Percentiles rank a stretch among this genome's conserved stretches.
These are phyloP conservation scores for Astrothelium macrocarpum DNA, from an alignment of 495 filamentous ascomycete species.

Conservation along the genomic window DNA sequence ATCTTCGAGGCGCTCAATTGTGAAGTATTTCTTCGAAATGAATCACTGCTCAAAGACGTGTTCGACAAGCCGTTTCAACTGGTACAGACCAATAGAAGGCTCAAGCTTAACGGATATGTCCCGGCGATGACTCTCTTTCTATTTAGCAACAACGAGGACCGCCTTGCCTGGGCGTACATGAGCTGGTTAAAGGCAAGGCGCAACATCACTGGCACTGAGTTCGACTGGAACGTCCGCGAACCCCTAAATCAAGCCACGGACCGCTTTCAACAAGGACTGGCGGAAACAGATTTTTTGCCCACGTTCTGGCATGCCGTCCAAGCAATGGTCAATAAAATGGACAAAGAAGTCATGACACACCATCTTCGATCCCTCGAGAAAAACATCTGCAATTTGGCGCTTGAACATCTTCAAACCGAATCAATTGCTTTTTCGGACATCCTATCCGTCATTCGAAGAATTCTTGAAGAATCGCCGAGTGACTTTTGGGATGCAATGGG, in stretches of 20 bases:
- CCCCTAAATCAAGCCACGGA: constrained; percentile 41
- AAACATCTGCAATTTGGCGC: constrained; percentile 62
- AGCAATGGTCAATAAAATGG: constrained; percentile 57
- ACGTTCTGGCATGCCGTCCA: constrained; percentile 68
- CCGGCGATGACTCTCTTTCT: constrained; percentile 75
- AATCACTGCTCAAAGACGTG: constrained; percentile 41
- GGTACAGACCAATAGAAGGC: constrained; percentile 59
- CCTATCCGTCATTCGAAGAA: constrained; percentile 51
- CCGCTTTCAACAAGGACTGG: constrained; percentile 30
- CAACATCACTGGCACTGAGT: constrained; percentile 54
- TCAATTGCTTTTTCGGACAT: constrained; percentile 51
- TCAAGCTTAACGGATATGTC: constrained; percentile 60
- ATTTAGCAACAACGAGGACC: constrained; percentile 52
- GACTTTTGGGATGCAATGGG: constrained; percentile 85
- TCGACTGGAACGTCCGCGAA: constrained; percentile 72
- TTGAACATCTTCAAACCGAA: constrained; percentile 61
- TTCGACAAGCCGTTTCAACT: constrained; percentile 72
- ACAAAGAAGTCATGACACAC: constrained; percentile 66
- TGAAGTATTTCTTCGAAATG: constrained; percentile 47
- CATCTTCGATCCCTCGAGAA: constrained; percentile 68
- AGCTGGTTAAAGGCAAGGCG: constrained; percentile 53
- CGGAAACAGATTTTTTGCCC: constrained; percentile 44
- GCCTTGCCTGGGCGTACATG: constrained; percentile 56
- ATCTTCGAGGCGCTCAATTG: constrained; percentile 58
- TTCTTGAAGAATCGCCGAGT: constrained; percentile 62